Base-by-base conservation (phyloP, 1,284 basidiomycete genomes). In the Leccinum fallax region DNA sequence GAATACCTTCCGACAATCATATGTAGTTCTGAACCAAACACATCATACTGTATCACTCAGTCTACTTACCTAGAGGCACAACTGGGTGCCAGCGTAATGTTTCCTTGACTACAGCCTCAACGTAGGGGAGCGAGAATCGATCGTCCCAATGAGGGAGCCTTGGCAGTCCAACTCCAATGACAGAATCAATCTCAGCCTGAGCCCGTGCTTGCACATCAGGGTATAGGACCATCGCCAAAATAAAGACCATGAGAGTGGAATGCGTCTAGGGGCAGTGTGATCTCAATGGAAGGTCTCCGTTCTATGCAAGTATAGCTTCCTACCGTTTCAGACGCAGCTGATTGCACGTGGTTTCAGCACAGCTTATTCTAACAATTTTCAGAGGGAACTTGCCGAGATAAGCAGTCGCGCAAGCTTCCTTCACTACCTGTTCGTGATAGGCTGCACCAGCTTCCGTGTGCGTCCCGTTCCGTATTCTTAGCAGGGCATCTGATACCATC, bases 101-200 rank as follows among this genome's bases (percentile, higher is more conserved):
- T 69, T 87, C 87, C 63, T 82, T 83, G 58, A 85, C 65, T 1
- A 85, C 65, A 0, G 83, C 83, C 11, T 75, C 69, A 1, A 86
- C 66, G 67, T 83, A 86, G 1, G 72, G 74, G 19, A 86, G 70
- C 10, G 67, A 70, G 1, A 64, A 58, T 4, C 80, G 66, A 40
- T 83, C 79, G 3, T 72, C 70, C 40, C 80, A 76, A 5, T 71
- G 66, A 2, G 83, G 83, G 1, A 79, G 56, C 48, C 78, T 69
- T 15, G 53, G 52, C 6, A 73, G 62, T 53, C 74, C 74, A 24
- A 59, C 51, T 7, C 79, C 79, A 34, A 78, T 69, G 38, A 80
- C 69, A 15, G 68, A 66, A 63, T 81, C 79, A 24, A 86, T 72
- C 61, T 85, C 83, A 43, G 64, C 67, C 59, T 80, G 82, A 5